These are phyloP conservation scores for Entamoeba invadens DNA, from an alignment of 208 protist species.

Conservation along the genomic window DNA sequence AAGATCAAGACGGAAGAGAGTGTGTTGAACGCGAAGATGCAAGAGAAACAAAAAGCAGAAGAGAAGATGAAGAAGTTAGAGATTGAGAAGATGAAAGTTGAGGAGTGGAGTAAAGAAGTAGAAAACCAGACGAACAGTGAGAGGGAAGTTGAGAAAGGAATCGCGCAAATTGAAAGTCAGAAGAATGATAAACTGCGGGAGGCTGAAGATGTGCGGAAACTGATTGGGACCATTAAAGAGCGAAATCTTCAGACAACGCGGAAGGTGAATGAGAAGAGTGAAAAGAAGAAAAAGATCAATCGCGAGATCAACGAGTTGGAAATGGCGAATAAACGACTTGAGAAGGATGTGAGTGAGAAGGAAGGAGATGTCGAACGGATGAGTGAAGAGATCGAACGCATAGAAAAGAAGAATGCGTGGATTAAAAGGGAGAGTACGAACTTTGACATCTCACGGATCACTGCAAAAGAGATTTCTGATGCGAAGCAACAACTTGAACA, in stretches of 20 bases:
- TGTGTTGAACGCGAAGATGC: background rate
- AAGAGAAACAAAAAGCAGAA: background rate
- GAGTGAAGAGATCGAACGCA: constrained; percentile 13
- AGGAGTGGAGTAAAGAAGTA: background rate
- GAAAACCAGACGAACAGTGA: background rate
- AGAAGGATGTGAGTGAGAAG: background rate
- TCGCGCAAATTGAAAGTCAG: background rate
- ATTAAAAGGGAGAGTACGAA: constrained; percentile 59
- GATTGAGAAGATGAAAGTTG: background rate
- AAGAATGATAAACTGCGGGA: background rate
- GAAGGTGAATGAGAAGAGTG: background rate
- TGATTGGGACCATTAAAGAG: background rate
- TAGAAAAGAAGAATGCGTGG: constrained; percentile 42
- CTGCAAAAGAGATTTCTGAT: constrained; percentile 31
- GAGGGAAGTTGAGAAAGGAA: no score
- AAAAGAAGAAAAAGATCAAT: background rate
- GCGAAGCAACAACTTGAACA: constrained; percentile 32
- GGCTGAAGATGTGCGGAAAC: background rate
- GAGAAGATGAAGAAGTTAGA: background rate
- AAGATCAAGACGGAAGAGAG: background rate
- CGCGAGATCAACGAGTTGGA: background rate
- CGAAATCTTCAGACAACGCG: background rate
- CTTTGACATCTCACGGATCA: constrained; percentile 18
- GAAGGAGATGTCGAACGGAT: background rate
- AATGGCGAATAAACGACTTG: background rate